Percentiles rank a stretch among this genome's conserved stretches.
These are phyloP conservation scores for Globisporangium alternatum DNA, from an alignment of 352 stramenopile species.

Conservation along the genomic window DNA sequence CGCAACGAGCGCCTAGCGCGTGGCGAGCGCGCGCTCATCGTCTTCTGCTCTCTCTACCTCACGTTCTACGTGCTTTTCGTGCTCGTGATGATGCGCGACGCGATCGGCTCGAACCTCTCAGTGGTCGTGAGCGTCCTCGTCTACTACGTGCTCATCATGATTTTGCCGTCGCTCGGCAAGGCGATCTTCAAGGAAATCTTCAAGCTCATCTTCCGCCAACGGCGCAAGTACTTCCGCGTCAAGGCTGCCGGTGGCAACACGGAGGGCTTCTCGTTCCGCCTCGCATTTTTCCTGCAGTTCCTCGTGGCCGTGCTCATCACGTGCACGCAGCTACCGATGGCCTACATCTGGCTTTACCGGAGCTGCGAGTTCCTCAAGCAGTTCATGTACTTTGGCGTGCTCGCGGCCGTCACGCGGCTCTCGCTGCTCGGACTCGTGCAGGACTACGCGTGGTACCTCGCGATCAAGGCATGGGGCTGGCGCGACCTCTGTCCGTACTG, in stretches of 20 bases:
- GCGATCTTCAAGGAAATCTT: conserved; percentile 75
- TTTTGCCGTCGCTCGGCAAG: conserved; percentile 57
- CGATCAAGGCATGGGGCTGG: conserved; percentile 59
- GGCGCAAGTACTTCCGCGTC: conserved; percentile 62
- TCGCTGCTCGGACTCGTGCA: conserved; percentile 48
- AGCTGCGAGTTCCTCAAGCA: conserved; percentile 61
- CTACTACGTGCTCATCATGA: conserved; percentile 52
- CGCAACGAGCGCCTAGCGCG: conserved; percentile 59
- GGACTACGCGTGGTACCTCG: conserved; percentile 51
- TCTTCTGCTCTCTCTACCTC: conserved; percentile 68
- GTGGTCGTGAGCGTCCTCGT: conserved; percentile 38
- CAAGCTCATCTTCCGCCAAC: conserved; percentile 71
- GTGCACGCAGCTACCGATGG: conserved; percentile 46
- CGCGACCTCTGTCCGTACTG: conserved; percentile 62
- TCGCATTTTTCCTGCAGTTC: conserved; percentile 56
- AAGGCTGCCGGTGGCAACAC: conserved; percentile 42
- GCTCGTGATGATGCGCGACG: conserved; percentile 54
- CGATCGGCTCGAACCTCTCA: conserved; percentile 33
- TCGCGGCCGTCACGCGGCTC: conserved; percentile 55
- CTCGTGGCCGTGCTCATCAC: conserved; percentile 50
- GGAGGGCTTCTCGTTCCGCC: conserved; percentile 46
- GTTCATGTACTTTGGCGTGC: conserved; percentile 65
- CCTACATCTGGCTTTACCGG: conserved; percentile 66
- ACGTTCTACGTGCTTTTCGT: conserved; percentile 76
- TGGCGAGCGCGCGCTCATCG: conserved; percentile 56